These are phyloP conservation scores for Colletotrichum godetiae DNA, from an alignment of 2,329 filamentous ascomycete species.

Conservation along the genomic window DNA sequence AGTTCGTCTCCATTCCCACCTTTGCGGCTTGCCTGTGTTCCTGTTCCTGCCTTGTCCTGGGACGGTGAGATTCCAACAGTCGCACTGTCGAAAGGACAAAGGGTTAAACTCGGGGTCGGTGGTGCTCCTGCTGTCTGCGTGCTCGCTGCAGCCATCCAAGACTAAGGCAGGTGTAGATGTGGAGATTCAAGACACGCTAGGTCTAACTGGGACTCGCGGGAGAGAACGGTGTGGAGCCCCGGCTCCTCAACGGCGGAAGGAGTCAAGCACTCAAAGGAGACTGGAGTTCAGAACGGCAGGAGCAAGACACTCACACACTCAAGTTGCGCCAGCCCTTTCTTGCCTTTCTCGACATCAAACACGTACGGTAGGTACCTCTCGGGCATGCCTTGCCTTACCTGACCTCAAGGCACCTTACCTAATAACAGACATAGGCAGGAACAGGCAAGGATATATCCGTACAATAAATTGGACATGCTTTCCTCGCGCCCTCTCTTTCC, in stretches of 20 bases:
- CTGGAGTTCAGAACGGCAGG: not conserved
- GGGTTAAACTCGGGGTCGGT: constrained; percentile 20
- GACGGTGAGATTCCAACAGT: not conserved
- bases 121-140: not conserved
- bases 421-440: not conserved
- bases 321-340: not conserved
- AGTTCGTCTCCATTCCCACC: not conserved
- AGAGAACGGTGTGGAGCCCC: constrained; percentile 5
- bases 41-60: too few relatives aligned
- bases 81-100: constrained; percentile 2
- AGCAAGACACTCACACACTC: not conserved
- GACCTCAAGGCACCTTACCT: not conserved
- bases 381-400: not conserved
- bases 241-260: constrained; percentile 10
- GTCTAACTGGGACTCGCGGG: constrained; percentile 1
- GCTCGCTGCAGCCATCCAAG: not conserved
- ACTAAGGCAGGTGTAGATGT: not conserved
- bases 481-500: not conserved
- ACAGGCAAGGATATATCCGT: constrained; percentile 12
- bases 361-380: too few relatives aligned
- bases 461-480: constrained; percentile 6
- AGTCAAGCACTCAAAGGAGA: too few relatives aligned
- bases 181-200: not conserved
- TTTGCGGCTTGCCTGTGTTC: not conserved
- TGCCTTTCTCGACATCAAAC: not conserved